Evolutionary conservation across 306 rosid genomes (phyloP).

Genomic region (Ziziphus jujuba): DNA sequence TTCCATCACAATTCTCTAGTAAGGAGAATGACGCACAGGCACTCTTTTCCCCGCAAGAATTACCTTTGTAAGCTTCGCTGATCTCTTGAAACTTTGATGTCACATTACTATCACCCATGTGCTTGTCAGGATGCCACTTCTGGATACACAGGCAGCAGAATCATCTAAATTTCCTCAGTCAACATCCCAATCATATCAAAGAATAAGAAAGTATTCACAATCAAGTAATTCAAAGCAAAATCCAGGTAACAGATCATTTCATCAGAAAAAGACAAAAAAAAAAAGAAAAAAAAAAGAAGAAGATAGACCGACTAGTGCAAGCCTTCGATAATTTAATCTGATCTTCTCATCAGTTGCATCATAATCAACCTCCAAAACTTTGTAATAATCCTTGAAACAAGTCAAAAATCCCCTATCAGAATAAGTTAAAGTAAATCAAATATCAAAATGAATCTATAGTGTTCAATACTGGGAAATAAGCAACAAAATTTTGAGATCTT

Average conservation of each 20-base stretch:
- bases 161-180: constrained; percentile 24
- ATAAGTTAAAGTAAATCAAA: constrained; percentile 2
- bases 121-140: constrained; percentile 91
- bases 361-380: constrained; percentile 72
- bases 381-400: constrained; percentile 59
- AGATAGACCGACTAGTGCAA: constrained; percentile 58
- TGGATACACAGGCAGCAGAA: constrained; percentile 30
- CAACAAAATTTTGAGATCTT: background rate
- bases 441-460: constrained; percentile 1
- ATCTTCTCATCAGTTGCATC: constrained; percentile 73
- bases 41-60: constrained; percentile 3
- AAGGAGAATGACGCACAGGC: constrained; percentile 11
- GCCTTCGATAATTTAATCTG: constrained; percentile 64
- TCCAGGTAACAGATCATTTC: constrained; percentile 6
- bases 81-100: constrained; percentile 78
- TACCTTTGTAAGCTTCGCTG: constrained; percentile 73
- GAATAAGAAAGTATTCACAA: background rate
- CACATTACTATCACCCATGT: constrained; percentile 48
- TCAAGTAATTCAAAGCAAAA: constrained; percentile 12
- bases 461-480: background rate
- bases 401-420: constrained; percentile 11
- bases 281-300: background rate
- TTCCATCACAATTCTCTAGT: background rate
- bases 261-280: too few species aligned
- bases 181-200: constrained; percentile 5